A percentile compares a stretch with the other conserved stretches of the same genome.
phyloP scores from a whole-genome alignment of 164 flowering plant genomes.

The Stephania cephalantha region DNA sequence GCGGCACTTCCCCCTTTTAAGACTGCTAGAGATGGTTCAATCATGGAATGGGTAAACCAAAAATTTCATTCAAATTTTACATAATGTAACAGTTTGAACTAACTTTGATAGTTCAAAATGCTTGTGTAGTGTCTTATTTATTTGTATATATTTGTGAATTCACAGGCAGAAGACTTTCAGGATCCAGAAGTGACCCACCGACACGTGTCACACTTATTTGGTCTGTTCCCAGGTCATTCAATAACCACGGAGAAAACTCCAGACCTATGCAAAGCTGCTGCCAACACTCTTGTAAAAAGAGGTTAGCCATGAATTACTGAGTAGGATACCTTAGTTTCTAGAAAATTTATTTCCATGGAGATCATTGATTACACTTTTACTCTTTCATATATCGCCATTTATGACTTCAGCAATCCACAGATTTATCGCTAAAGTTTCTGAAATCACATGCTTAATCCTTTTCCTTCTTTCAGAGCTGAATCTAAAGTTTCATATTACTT shows the following conservation, averaged over 20 bases:
- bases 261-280: constrained; percentile 80
- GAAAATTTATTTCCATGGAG: no score
- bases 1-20: constrained; percentile 52
- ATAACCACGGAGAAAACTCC: constrained; percentile 66
- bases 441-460: no score
- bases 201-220: constrained; percentile 87
- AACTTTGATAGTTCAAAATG: neutral
- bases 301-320: constrained; percentile 30
- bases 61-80: neutral
- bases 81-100: neutral
- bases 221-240: constrained; percentile 86
- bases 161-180: constrained; percentile 78
- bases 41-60: constrained; percentile 87
- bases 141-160: constrained; percentile 3
- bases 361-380: no score
- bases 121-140: neutral
- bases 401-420: no score
- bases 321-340: no score
- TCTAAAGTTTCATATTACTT: no score
- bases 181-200: constrained; percentile 85
- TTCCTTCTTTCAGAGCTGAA: no score
- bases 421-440: no score
- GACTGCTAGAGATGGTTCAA: constrained; percentile 80
- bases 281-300: constrained; percentile 64
- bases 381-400: no score